Evolutionary conservation across 2,329 filamentous ascomycete species (phyloP).

Genomic region (Ilyonectria destructans): DNA sequence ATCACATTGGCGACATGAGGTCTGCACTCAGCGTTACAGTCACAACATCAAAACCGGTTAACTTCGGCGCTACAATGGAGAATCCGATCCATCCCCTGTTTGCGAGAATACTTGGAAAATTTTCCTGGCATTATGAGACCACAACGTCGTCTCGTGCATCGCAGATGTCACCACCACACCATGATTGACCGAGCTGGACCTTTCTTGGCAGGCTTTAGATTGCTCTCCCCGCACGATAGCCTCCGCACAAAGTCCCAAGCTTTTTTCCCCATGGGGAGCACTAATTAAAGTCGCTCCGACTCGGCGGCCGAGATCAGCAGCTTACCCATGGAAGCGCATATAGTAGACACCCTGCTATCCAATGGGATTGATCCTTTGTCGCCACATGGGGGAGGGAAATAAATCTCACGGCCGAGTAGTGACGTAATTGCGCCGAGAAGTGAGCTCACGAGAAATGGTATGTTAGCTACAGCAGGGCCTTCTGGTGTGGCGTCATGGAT

Average conservation of each 20-base stretch:
- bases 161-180: no score
- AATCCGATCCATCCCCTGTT: no score
- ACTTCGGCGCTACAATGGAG: no score
- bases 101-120: no score
- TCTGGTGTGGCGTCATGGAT: no score
- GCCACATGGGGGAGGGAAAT: background rate
- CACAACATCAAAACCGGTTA: no score
- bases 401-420: background rate
- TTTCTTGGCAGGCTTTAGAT: background rate
- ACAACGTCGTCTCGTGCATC: no score
- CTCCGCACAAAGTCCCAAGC: background rate
- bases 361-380: background rate
- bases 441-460: background rate
- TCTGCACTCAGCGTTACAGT: no score
- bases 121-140: no score
- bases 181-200: background rate
- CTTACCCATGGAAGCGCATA: conserved; percentile 22
- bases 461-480: background rate
- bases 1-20: no score
- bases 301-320: conserved; percentile 31
- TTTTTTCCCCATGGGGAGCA: conserved; percentile 12
- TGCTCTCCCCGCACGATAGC: background rate
- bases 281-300: conserved; percentile 37
- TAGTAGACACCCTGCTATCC: background rate
- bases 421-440: background rate